phyloP scores from a whole-genome alignment of 352 stramenopile genomes.

The Pythium aquatile region DNA sequence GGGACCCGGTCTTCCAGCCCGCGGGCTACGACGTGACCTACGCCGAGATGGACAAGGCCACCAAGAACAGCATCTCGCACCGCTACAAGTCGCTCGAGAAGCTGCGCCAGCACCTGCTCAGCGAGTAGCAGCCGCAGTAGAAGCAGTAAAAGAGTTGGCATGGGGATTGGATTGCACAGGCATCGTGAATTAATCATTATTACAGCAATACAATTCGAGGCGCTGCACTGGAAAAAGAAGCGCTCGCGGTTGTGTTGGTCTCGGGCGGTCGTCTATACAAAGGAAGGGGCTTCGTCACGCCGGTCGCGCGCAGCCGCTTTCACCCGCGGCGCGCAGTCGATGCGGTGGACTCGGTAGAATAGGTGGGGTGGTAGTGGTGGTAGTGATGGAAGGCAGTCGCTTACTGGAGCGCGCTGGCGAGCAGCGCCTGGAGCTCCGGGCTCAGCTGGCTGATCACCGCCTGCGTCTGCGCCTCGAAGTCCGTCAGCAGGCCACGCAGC shows the following conservation, averaged over 20 bases:
- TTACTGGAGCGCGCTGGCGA: slow-evolving; percentile 32
- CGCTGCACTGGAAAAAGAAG: slow-evolving; percentile 5
- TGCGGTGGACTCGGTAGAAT: background rate
- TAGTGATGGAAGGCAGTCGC: background rate
- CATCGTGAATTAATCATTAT: slow-evolving; percentile 25
- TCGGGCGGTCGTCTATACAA: slow-evolving; percentile 21
- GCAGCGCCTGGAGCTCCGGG: slow-evolving; percentile 62
- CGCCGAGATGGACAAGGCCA: slow-evolving; percentile 88
- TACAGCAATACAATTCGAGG: slow-evolving; percentile 28
- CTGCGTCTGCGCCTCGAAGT: slow-evolving; percentile 80
- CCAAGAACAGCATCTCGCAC: slow-evolving; percentile 92
- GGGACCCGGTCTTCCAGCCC: slow-evolving; percentile 90
- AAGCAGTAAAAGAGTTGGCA: background rate
- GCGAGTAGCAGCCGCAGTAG: slow-evolving; percentile 5
- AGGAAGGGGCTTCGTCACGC: slow-evolving; percentile 2
- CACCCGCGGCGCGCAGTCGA: slow-evolving; percentile 6
- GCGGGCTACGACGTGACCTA: slow-evolving; percentile 84
- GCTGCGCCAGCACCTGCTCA: slow-evolving; percentile 32
- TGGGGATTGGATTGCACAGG: background rate
- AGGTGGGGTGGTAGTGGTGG: background rate
- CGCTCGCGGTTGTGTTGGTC: slow-evolving; percentile 7
- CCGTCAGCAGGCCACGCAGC: slow-evolving; percentile 59
- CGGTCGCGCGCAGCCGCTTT: slow-evolving; percentile 10
- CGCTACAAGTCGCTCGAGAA: slow-evolving; percentile 81
- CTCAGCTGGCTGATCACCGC: slow-evolving; percentile 74